Base-by-base conservation (phyloP, 371 early-diverging fungal genomes). In the Phascolomyces articulosus region DNA sequence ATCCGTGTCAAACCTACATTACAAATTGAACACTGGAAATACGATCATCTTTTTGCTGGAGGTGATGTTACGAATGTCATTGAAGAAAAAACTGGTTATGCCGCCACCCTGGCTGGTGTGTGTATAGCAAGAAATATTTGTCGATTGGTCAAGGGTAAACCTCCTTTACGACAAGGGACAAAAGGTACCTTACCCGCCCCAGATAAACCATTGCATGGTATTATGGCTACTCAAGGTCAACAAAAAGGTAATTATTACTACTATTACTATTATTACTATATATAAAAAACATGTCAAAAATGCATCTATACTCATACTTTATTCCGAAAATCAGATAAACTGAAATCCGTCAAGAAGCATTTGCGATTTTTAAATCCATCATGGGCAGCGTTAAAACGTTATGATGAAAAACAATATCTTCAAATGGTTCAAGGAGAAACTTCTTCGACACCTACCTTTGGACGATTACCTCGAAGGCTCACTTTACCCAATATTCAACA, bases 51-150 rank as follows among this genome's bases (percentile, higher is more conserved):
- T 40, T 90, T 90, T 67, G 84, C 89, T 4, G 87, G 88, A 0
- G 91, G 91, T 4, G 91, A 91, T 60, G 87, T 85, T 27, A 80
- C 85, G 13, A 85, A 88, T 26, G 77, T 83, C 0, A 68, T 75
- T 15, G 88, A 87, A 63, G 87, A 87, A 67, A 85, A 86, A 64
- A 84, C 86, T 13, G 87, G 79, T 16, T 83, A 84, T 41, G 83
- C 87, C 40, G 87, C 86, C 21, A 85, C 85, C 18, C 60, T 84
- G 40, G 79, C 78, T 24, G 83, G 80, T 21, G 78, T 83, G 2
- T 77, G 77, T 48, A 83, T 83, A 29, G 79, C 83, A 6, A 63
- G 83, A 23, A 83, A 83, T 34, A 83, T 83, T 6, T 78, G 78
- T 20, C 73, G 83, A 3, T 6, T 80, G 13, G 77, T 74, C 58